These are phyloP conservation scores for Eucalyptus decipiens DNA, from an alignment of 345 rosid species.

Conservation along the genomic window DNA sequence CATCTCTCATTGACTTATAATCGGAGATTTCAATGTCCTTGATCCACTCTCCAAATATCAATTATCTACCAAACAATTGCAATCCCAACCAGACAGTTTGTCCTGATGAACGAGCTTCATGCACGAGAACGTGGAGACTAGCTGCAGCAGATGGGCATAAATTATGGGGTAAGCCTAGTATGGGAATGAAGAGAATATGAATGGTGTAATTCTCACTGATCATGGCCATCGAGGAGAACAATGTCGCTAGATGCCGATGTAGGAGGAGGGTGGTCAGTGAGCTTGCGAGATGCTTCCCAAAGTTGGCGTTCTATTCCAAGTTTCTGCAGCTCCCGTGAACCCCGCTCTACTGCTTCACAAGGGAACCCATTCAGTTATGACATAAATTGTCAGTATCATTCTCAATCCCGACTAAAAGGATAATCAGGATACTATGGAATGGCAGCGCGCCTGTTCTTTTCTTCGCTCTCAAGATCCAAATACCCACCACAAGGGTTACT, in stretches of 20 bases:
- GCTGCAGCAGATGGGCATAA: not conserved
- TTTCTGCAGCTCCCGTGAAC: slow-evolving; percentile 67
- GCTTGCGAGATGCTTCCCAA: slow-evolving; percentile 82
- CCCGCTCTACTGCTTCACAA: slow-evolving; percentile 56
- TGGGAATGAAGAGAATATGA: not conserved
- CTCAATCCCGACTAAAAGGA: not conserved
- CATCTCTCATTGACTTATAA: not conserved
- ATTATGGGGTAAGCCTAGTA: not conserved
- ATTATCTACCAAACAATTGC: not conserved
- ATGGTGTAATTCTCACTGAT: not conserved
- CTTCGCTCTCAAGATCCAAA: not conserved
- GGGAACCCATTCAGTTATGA: not conserved
- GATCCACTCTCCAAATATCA: not conserved
- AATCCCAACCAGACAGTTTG: not conserved
- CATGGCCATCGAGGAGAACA: not conserved
- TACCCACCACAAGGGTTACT: not conserved
- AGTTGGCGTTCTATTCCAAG: slow-evolving; percentile 83
- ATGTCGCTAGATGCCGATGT: slow-evolving; percentile 9
- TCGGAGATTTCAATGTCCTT: not conserved
- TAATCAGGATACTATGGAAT: not conserved
- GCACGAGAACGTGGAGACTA: not conserved
- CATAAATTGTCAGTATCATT: not conserved
- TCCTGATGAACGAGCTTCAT: not conserved
- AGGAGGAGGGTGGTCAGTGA: slow-evolving; percentile 25
- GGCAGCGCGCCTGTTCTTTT: not conserved